phyloP scores from a whole-genome alignment of 2,329 filamentous ascomycete genomes.

The Tolypocladium tundrense region DNA sequence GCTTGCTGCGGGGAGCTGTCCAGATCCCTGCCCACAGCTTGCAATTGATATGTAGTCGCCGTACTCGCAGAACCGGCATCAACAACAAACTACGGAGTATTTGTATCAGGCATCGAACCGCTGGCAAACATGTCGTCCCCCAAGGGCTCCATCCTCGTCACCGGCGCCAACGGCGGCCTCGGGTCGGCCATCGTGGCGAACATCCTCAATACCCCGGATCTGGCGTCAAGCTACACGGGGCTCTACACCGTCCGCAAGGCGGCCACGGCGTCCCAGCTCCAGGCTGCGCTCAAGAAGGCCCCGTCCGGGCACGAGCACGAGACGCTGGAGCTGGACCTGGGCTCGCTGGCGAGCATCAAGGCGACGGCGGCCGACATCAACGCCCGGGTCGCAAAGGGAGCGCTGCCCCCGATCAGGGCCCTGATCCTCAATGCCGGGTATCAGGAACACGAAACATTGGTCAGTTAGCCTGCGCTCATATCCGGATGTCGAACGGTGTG shows the following conservation, averaged over 20 bases:
- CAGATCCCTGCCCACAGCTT: conserved; percentile 34
- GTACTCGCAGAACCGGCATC: neutral
- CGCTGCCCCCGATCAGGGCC: conserved; percentile 25
- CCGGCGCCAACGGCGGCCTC: conserved; percentile 28
- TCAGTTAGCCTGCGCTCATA: conserved; percentile 5
- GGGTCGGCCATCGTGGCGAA: conserved; percentile 21
- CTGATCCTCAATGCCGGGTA: conserved; percentile 26
- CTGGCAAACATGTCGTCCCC: conserved; percentile 2
- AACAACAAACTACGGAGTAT: neutral
- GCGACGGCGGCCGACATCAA: conserved; percentile 17
- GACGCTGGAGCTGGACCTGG: conserved; percentile 20
- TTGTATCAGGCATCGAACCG: neutral
- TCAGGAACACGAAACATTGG: conserved; percentile 14
- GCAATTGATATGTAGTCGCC: conserved; percentile 16
- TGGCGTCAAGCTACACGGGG: conserved; percentile 21
- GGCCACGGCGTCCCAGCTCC: conserved; percentile 17
- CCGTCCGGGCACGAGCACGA: conserved; percentile 18
- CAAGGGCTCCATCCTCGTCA: conserved; percentile 23
- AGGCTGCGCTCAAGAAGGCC: conserved; percentile 11
- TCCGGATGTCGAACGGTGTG: neutral
- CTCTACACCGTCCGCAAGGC: conserved; percentile 26
- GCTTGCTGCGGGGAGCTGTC: neutral
- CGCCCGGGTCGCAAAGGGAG: conserved; percentile 15
- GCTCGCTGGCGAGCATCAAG: conserved; percentile 16
- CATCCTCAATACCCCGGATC: conserved; percentile 15